Percentiles rank a stretch among this genome's conserved stretches.
Evolutionary conservation across 1,284 basidiomycete species (phyloP).

Genomic region (Apiotrichum akiyoshidainum): DNA sequence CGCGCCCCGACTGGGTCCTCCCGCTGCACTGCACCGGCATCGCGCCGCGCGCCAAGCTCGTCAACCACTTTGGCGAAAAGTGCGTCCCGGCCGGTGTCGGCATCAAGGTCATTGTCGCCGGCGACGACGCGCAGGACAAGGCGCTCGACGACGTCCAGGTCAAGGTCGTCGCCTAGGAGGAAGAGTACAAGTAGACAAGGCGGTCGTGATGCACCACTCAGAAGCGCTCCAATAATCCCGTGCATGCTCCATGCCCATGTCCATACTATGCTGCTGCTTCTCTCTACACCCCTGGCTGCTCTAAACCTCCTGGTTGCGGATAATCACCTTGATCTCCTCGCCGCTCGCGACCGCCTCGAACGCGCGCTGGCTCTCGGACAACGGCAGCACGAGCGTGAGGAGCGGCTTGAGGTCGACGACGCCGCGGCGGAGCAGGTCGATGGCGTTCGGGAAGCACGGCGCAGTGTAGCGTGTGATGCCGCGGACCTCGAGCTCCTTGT

Average conservation of each 20-base stretch:
- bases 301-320: constrained; percentile 42
- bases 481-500: constrained; percentile 74
- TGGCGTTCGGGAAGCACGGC: constrained; percentile 52
- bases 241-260: not conserved
- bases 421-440: constrained; percentile 56
- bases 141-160: constrained; percentile 16
- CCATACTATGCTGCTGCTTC: no score
- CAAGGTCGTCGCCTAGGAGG: not conserved
- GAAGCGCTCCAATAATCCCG: not conserved
- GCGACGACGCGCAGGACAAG: constrained; percentile 37
- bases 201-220: not conserved
- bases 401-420: constrained; percentile 58
- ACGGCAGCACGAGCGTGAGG: constrained; percentile 58
- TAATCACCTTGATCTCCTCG: constrained; percentile 46
- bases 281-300: no score
- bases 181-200: not conserved
- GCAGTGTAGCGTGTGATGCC: constrained; percentile 53
- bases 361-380: constrained; percentile 53
- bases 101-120: constrained; percentile 56
- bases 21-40: constrained; percentile 83
- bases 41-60: constrained; percentile 64
- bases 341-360: constrained; percentile 56
- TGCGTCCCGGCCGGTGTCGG: constrained; percentile 69
- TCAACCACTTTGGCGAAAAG: constrained; percentile 64
- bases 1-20: constrained; percentile 65